Evolutionary conservation across 2,329 filamentous ascomycete genomes (phyloP), one percentile per base, ranked within the genome.

Genomic region (Colletotrichum sp.): DNA sequence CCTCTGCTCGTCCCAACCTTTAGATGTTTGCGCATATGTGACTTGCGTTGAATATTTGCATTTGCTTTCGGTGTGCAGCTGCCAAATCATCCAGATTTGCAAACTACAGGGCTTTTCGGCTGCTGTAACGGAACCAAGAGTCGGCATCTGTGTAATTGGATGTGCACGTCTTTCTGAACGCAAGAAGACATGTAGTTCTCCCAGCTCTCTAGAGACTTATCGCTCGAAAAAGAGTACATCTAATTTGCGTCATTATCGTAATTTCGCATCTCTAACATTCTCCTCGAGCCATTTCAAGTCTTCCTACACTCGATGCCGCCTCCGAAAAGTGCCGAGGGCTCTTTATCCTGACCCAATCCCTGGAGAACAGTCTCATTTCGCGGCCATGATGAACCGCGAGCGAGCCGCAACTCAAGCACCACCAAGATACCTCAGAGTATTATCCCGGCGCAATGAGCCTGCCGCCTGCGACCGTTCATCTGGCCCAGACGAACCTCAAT

Each of bases 401-500:
- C 15, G 13, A 61, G 52, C 67, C 36, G 52, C 21, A n/a, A 18
- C 32, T 60, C 10, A 13, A 24, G 21, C 34, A 30, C 21, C 52
- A 24, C 30, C 36, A 21, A 21, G 13, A 15, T 13, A 18, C 32
- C 26, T 24, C 26, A 71, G 34, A 8, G 63, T 73, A 59, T 30
- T 21, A 67, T 68, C 26, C 73, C 39, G 63, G 30, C 16, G 43
- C 36, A 59, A 63, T 63, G 36, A 67, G 13, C 68, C 36, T 61
- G 36, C 28, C 61, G 52, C 72, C 39, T 63, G 69, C 63, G 48
- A 63, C 61, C 67, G 61, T 52, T 61, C 28, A 72, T 67, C 69
- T 67, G 43, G 18, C 63, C 69, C n/a, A 67, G 63, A 43, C 26
- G 73, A 72, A 67, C 70, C 64, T 57, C 64, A 60, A 68, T 26